Evolutionary conservation across 1,284 basidiomycete species (phyloP), one percentile per base, ranked within the genome.

Genomic region (Ceratorhiza oryzae-sativae): DNA sequence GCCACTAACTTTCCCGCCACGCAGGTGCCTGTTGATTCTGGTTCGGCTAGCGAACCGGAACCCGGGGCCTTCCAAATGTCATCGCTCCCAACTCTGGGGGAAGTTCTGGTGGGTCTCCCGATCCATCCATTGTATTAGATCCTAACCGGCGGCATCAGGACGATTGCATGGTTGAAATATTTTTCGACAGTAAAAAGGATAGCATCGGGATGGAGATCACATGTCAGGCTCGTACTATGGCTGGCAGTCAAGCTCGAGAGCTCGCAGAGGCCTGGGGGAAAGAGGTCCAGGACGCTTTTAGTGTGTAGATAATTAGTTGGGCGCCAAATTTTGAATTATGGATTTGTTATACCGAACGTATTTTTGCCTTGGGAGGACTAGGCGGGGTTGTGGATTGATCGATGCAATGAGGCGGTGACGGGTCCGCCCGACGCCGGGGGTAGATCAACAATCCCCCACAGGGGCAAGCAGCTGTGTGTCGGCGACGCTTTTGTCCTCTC

Each of bases 151-250:
- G 12, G 23, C 27, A 48, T 34, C 12, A 71, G 68, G 56, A 61
- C 68, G 68, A 71, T 25, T 71, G 68, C 18, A 71, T 71, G 68
- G 36, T 71, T n/a, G 58, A 71, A 51, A 45, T 60, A 55, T 71
- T 71, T 27, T 71, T 71, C 41, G 68, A 70, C 55, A 48, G 67
- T 30, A 70, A 70, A 58, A 56, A 55, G 53, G 67, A 71, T 71
- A 71, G 56, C 34, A 60, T 71, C 32, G 68, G 68, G n/a, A 71
- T 71, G 68, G 68, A 60, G 39, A 46, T 71, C 13, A 60, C 53
- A 8, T 71, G 68, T 34, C 45, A 51, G 45, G 48, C 56, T 23
- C n/a, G 30, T 39, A 34, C 53, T 20, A 41, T 71, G 48, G 41
- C 39, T 6, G 55, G 41, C 30, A 45, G 12, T 20, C 12, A 60